phyloP scores from a whole-genome alignment of 768 basidiomycete species.

The Leucocoprinus sp. region DNA sequence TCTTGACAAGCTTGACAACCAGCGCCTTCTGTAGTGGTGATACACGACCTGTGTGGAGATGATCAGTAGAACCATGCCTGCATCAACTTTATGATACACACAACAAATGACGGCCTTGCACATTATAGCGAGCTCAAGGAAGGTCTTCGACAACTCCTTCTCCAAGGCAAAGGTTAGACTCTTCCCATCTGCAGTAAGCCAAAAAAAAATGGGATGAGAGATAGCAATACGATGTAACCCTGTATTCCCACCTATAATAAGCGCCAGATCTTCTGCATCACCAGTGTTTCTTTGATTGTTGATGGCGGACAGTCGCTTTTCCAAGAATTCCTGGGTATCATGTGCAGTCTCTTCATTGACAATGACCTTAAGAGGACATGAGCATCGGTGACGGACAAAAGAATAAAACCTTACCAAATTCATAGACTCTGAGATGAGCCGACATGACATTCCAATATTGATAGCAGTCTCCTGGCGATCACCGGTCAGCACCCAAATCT shows the following conservation, averaged over 20 bases:
- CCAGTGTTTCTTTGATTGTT: slow-evolving; percentile 88
- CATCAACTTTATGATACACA: slow-evolving; percentile 30
- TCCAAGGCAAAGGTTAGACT: slow-evolving; percentile 89
- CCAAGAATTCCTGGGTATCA: slow-evolving; percentile 80
- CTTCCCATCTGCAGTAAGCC: slow-evolving; percentile 76
- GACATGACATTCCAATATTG: slow-evolving; percentile 97
- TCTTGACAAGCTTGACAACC: slow-evolving; percentile 98
- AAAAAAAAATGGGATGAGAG: slow-evolving; percentile 10
- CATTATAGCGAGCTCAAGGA: slow-evolving; percentile 93
- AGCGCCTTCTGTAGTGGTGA: slow-evolving; percentile 96
- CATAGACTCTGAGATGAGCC: slow-evolving; percentile 97
- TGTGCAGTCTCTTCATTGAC: slow-evolving; percentile 84
- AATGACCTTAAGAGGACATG: slow-evolving; percentile 53
- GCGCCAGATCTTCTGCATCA: slow-evolving; percentile 89
- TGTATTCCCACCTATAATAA: slow-evolving; percentile 74
- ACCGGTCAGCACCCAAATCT: slow-evolving; percentile 98
- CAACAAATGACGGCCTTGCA: slow-evolving; percentile 99
- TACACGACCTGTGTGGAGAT: slow-evolving; percentile 63
- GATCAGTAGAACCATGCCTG: neutral
- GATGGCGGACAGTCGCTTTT: slow-evolving; percentile 84
- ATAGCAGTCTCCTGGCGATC: slow-evolving; percentile 99
- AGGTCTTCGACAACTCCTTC: slow-evolving; percentile 82
- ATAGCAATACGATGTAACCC: neutral
- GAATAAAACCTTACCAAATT: slow-evolving; percentile 60
- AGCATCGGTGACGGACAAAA: slow-evolving; percentile 4